Evolutionary conservation across 495 filamentous ascomycete species (phyloP), one percentile per base, ranked within the genome.

Genomic region (Antarctomyces pellizariae): DNA sequence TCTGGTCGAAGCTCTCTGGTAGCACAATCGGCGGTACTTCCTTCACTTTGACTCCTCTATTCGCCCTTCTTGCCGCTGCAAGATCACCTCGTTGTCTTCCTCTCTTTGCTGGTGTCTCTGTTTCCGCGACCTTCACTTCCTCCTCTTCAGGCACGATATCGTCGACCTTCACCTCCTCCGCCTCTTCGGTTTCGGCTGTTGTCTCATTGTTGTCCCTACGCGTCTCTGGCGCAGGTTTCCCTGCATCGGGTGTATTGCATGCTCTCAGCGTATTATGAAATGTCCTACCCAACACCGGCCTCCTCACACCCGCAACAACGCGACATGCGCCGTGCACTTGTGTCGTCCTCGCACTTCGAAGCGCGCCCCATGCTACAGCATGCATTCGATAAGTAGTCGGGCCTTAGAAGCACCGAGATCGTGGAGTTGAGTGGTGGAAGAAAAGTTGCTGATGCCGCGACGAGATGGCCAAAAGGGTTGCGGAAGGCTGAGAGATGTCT

Each of bases 1-100:
- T 16, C 14, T 47, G 32, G 19, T 44, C 26, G 37, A 67, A 65
- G 27, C 49, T 55, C 5, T 39, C 33, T 5, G 59, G 55, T 12
- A 65, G 17, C 12, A 44, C 30, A 3, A 59, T 35, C 11, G 50
- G 43, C 2, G 58, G 54, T 1, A 55, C 19, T 14, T 48, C 42
- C 25, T 57, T 48, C 9, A 51, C 45, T 30, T 45, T 43, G 24
- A 48, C 47, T 34, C 33, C 43, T 18, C 55, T 43, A 20, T 23
- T 22, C n/a, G 41, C 37, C 15, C 56, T 50, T 24, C 45, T 35
- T 29, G 47, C 49, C 16, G 48, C 39, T 12, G 46, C 49, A 12
- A 48, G 45, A 35, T 45, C 48, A 25, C 36, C 36, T 7, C 34
- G 32, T 26, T 28, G 38, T 27, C 33, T 29, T n/a, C 19, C 16